Base-by-base conservation (phyloP, 495 filamentous ascomycete genomes). In the Neurospora tetraspora region DNA sequence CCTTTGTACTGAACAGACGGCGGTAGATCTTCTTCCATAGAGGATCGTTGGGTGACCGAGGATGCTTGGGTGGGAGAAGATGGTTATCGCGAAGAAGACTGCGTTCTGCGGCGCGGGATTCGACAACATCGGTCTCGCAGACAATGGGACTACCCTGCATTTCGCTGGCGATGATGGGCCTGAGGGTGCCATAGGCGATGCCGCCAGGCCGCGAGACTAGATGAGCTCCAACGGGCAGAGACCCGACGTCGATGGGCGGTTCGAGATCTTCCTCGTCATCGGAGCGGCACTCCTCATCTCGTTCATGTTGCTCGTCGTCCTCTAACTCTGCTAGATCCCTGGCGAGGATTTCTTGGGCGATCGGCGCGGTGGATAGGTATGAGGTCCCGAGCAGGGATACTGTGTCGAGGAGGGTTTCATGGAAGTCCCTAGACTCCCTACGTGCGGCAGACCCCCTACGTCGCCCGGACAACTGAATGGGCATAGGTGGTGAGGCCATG, bases 41-140 rank as follows among this genome's bases (percentile, higher is more conserved):
- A 45, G 31, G 72, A 65, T 69, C 73, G 70, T 75, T 68, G 38
- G 71, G 74, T 40, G 38, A 70, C 10, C 76, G 71, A 6, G 83
- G 81, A 76, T 90, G 87, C 74, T 91, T 90, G 18, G 90, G 88
- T 9, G 89, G 86, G 16, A 94, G 86, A 71, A 96, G 79, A 76
- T 91, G 84, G 77, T 95, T 96, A 76, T 97, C 93, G 69, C 90
- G 84, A 37, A 97, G 80, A 53, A 97, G 81, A 72, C 90, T 89
- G 70, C 91, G 85, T 80, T 96, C 93, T 69, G 94, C 92, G 34
- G 88, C 82, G 23, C 90, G 86, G n/a, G 88, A 89, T 47, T 87
- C 84, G 59, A 88, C 83, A 16, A 75, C 36, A 71, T 78, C 75
- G 14, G 45, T 47, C 16, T 70, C 72, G 71, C 86, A 85, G 71